Percentiles rank a stretch among this genome's conserved stretches.
phyloP scores from a whole-genome alignment of 129 eudicot genomes.

The Sambucus nigra region DNA sequence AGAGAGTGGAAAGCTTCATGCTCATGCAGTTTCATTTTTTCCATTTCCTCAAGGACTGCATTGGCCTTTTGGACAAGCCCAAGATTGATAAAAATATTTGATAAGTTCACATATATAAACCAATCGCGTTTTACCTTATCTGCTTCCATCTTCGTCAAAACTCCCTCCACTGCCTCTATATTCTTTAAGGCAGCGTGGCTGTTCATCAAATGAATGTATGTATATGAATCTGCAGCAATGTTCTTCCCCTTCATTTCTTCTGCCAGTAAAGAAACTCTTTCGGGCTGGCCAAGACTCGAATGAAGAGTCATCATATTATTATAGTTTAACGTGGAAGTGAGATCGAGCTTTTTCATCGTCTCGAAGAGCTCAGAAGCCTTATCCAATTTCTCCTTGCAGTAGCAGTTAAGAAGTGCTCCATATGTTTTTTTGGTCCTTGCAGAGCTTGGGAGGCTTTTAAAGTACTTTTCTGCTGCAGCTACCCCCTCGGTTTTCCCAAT shows the following conservation, averaged over 20 bases:
- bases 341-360: constrained; percentile 25
- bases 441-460: constrained; percentile 27
- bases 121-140: constrained; percentile 19
- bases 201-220: constrained; percentile 35
- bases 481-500: constrained; percentile 29
- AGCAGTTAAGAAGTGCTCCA: constrained; percentile 44
- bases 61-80: constrained; percentile 24
- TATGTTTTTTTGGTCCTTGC: constrained; percentile 37
- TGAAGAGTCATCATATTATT: constrained; percentile 31
- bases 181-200: constrained; percentile 28
- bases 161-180: constrained; percentile 30
- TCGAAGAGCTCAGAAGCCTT: constrained; percentile 36
- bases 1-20: constrained; percentile 18
- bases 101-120: constrained; percentile 32
- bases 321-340: constrained; percentile 19
- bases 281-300: constrained; percentile 17
- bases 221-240: constrained; percentile 16
- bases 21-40: constrained; percentile 16
- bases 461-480: constrained; percentile 38
- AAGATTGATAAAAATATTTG: constrained; percentile 23
- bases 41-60: constrained; percentile 20
- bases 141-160: constrained; percentile 30
- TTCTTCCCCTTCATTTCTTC: constrained; percentile 38
- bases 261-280: constrained; percentile 19
- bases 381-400: constrained; percentile 38